A percentile compares a stretch with the other conserved stretches of the same genome.
phyloP scores from a whole-genome alignment of 148 eudicot genomes.

The Oxyria digyna region DNA sequence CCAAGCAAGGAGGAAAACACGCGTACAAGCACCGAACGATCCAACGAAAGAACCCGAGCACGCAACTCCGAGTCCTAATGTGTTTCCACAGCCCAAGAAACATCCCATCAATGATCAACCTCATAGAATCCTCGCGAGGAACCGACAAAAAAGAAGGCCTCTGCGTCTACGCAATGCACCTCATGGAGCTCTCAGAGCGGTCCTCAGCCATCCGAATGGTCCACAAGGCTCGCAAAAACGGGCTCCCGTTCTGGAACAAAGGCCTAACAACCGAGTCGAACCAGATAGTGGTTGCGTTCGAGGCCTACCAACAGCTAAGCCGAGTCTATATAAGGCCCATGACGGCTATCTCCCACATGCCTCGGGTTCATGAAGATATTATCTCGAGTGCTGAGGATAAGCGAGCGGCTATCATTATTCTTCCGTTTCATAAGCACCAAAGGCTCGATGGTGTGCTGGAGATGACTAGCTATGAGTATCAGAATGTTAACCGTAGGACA shows the following conservation, averaged over 20 bases:
- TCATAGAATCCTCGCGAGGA: slow-evolving; percentile 66
- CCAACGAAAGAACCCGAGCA: slow-evolving; percentile 35
- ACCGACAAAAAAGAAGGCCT: slow-evolving; percentile 44
- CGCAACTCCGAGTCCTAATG: slow-evolving; percentile 44
- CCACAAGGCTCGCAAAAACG: slow-evolving; percentile 56
- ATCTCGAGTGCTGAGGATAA: slow-evolving; percentile 49
- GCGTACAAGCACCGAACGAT: slow-evolving; percentile 43
- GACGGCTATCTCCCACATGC: slow-evolving; percentile 54
- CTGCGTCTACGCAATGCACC: slow-evolving; percentile 73
- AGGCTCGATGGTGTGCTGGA: slow-evolving; percentile 59
- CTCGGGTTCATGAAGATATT: slow-evolving; percentile 60
- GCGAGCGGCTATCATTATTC: slow-evolving; percentile 45
- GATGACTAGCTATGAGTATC: slow-evolving; percentile 45
- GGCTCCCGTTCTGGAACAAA: slow-evolving; percentile 65
- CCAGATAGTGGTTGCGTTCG: slow-evolving; percentile 69
- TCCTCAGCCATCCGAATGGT: slow-evolving; percentile 83
- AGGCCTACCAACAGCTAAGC: slow-evolving; percentile 63
- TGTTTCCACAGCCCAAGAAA: slow-evolving; percentile 54
- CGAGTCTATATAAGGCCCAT: slow-evolving; percentile 48
- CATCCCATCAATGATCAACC: slow-evolving; percentile 56
- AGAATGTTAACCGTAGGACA: slow-evolving; percentile 36
- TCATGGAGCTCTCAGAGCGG: slow-evolving; percentile 74
- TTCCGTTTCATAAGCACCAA: slow-evolving; percentile 70
- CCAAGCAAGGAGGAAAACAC: slow-evolving; percentile 21
- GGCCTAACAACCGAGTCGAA: slow-evolving; percentile 18